phyloP scores from a whole-genome alignment of 345 rosid species.

The Gossypium arboreum region DNA sequence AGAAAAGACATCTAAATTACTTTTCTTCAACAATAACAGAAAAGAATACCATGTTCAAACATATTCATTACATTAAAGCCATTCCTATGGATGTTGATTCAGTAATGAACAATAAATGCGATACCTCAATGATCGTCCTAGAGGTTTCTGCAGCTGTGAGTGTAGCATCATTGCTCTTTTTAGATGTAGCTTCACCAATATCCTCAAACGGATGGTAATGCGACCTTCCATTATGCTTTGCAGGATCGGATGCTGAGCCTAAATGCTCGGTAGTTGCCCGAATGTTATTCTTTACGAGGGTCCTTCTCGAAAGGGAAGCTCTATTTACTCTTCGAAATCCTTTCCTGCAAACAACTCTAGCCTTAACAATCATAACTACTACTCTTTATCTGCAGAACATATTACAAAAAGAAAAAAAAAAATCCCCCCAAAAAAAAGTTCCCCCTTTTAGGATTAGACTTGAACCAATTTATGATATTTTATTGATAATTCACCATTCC shows the following conservation, averaged over 20 bases:
- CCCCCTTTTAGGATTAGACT: background rate
- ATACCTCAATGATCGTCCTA: constrained; percentile 90
- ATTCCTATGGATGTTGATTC: background rate
- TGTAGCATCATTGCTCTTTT: constrained; percentile 37
- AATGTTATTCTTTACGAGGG: constrained; percentile 41
- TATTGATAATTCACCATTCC: background rate
- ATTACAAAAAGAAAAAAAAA: background rate
- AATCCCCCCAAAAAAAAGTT: background rate
- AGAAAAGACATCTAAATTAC: background rate
- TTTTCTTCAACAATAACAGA: background rate
- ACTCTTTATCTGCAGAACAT: background rate
- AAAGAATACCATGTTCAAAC: background rate
- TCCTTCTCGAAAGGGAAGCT: constrained; percentile 32
- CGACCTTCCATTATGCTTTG: constrained; percentile 41
- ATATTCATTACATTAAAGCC: background rate
- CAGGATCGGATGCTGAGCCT: constrained; percentile 59
- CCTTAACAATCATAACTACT: background rate
- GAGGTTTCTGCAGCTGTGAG: constrained; percentile 74
- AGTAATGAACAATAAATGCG: constrained; percentile 22
- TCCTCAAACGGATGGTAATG: constrained; percentile 88
- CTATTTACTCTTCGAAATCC: constrained; percentile 36
- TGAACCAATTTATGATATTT: background rate
- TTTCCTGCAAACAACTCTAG: constrained; percentile 33
- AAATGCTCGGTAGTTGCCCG: constrained; percentile 60
- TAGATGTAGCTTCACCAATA: constrained; percentile 43